These are phyloP conservation scores for Tetrapisispora phaffii DNA, from an alignment of 805 yeast species.

Conservation along the genomic window DNA sequence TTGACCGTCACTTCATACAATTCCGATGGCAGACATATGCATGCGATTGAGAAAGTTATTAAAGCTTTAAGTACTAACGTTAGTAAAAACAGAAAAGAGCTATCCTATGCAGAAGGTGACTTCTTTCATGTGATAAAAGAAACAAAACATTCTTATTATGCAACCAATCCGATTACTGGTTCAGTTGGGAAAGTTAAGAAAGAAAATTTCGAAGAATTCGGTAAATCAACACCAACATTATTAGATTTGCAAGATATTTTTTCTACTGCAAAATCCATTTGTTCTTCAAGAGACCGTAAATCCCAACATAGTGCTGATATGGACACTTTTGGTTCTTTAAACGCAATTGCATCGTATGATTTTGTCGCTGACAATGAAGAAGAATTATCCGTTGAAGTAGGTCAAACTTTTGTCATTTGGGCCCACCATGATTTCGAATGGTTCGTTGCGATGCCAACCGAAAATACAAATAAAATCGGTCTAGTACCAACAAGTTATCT, in stretches of 20 bases:
- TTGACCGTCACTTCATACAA: neutral
- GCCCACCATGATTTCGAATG: slow-evolving; percentile 96
- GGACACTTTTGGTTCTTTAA: slow-evolving; percentile 37
- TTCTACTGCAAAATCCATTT: neutral
- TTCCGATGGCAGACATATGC: slow-evolving; percentile 3
- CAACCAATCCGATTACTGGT: slow-evolving; percentile 74
- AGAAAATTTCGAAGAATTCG: slow-evolving; percentile 71
- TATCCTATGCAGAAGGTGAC: slow-evolving; percentile 72
- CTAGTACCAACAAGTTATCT: slow-evolving; percentile 87
- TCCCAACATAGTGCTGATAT: neutral
- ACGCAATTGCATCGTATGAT: slow-evolving; percentile 78
- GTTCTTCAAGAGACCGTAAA: slow-evolving; percentile 1
- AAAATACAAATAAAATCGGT: slow-evolving; percentile 93
- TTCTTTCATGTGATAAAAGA: slow-evolving; percentile 72
- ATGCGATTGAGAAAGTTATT: slow-evolving; percentile 65
- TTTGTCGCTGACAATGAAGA: slow-evolving; percentile 69
- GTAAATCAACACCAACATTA: slow-evolving; percentile 38
- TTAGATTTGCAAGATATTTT: neutral
- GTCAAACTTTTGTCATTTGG: slow-evolving; percentile 82
- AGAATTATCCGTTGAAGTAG: slow-evolving; percentile 73
- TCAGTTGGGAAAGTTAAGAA: slow-evolving; percentile 80
- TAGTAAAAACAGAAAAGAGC: slow-evolving; percentile 73
- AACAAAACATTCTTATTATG: slow-evolving; percentile 72
- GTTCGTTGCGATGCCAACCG: slow-evolving; percentile 95
- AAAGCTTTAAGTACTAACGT: slow-evolving; percentile 68